phyloP scores from a whole-genome alignment of 2,329 filamentous ascomycete genomes.

The Daldinia sp. region DNA sequence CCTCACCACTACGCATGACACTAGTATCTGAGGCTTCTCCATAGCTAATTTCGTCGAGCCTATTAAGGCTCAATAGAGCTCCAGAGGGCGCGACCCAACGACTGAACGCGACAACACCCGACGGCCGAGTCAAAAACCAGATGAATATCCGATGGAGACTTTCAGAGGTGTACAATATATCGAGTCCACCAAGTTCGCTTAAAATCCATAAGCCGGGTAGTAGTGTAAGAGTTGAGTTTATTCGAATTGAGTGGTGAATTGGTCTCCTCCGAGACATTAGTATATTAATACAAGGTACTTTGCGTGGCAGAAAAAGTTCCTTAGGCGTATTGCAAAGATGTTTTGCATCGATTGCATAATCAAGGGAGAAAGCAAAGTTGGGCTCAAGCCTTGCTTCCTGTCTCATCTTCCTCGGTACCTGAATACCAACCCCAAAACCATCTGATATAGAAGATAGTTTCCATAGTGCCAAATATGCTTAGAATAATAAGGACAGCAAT shows the following conservation, averaged over 20 bases:
- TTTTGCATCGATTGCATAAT: background rate
- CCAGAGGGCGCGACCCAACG: slow-evolving; percentile 9
- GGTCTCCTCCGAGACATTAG: slow-evolving; percentile 3
- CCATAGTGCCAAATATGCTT: slow-evolving; percentile 46
- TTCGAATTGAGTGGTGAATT: slow-evolving; percentile 23
- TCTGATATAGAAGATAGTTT: slow-evolving; percentile 47
- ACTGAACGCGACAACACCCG: slow-evolving; percentile 12
- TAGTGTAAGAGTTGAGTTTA: background rate
- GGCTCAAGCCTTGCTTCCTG: slow-evolving; percentile 20
- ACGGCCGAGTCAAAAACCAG: background rate
- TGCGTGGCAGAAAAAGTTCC: background rate
- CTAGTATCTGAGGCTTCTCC: slow-evolving; percentile 19
- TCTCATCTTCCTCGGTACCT: slow-evolving; percentile 17
- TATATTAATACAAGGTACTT: slow-evolving; percentile 4
- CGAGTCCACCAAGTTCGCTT: background rate
- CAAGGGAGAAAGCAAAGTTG: background rate
- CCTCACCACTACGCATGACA: slow-evolving; percentile 2
- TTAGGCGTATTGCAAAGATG: slow-evolving; percentile 4
- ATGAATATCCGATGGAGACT: background rate
- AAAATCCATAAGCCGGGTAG: background rate
- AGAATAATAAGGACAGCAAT: slow-evolving; percentile 42
- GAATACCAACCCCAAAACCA: slow-evolving; percentile 40
- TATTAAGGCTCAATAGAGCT: slow-evolving; percentile 22
- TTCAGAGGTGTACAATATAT: background rate
- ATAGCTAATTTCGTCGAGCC: slow-evolving; percentile 20